Evolutionary conservation across 176 grass and related monocot species (phyloP).

Genomic region (Musa troglodytarum): DNA sequence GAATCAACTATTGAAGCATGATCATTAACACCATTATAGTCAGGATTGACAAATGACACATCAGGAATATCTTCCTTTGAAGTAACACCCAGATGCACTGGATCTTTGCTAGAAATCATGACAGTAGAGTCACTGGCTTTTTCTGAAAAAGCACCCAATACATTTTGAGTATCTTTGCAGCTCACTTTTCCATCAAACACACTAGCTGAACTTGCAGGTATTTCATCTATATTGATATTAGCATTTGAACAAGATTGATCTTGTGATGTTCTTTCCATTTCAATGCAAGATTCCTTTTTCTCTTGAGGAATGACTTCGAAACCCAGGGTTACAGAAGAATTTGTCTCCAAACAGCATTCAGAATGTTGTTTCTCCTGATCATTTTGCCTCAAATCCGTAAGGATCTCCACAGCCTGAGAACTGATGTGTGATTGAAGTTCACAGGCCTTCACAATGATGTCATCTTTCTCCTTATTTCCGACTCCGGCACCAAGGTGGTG

Average conservation of each 20-base stretch:
- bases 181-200: background rate
- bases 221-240: background rate
- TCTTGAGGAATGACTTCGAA: background rate
- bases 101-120: background rate
- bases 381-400: background rate
- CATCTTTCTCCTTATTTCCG: conserved; percentile 5
- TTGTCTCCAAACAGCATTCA: background rate
- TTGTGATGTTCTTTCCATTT: background rate
- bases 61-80: background rate
- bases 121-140: background rate
- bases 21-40: background rate
- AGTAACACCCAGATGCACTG: background rate
- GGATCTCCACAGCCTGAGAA: background rate
- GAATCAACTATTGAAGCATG: background rate
- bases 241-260: conserved; percentile 7
- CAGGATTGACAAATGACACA: background rate
- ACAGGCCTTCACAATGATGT: background rate
- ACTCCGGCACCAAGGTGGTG: background rate
- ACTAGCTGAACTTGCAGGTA: background rate
- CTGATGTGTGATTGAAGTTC: background rate
- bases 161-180: background rate
- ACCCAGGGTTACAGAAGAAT: background rate
- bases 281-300: background rate
- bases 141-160: background rate
- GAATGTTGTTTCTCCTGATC: background rate